These are phyloP conservation scores for Plenodomus lindquistii DNA, from an alignment of 2,329 filamentous ascomycete species.

Conservation along the genomic window DNA sequence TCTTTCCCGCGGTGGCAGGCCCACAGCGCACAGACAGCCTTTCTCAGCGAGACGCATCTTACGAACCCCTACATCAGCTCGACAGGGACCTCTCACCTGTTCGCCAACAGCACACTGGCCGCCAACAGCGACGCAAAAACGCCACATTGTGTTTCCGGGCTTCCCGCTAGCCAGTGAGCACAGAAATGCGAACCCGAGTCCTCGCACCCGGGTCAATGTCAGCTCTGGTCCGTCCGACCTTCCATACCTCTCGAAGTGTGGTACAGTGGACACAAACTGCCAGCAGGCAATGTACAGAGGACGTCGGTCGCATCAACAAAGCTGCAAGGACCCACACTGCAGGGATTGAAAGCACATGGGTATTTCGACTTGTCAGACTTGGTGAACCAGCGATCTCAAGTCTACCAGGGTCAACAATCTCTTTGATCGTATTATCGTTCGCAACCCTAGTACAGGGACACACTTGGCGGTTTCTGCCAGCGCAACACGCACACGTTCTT, in stretches of 20 bases:
- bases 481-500: neutral
- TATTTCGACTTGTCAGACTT: neutral
- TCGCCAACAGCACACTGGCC: constrained; percentile 1
- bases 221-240: constrained; percentile 10
- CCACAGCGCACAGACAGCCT: neutral
- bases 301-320: neutral
- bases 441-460: neutral
- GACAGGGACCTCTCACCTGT: constrained; percentile 3
- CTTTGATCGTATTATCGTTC: neutral
- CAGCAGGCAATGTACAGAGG: neutral
- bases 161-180: constrained; percentile 3
- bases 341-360: neutral
- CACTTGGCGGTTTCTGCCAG: neutral
- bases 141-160: constrained; percentile 3
- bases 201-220: constrained; percentile 19
- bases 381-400: neutral
- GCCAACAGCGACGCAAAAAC: constrained; percentile 6
- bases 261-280: constrained; percentile 6
- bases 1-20: neutral
- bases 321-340: neutral
- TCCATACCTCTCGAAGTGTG: constrained; percentile 4
- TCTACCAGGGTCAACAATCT: neutral
- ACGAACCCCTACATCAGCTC: constrained; percentile 2
- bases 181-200: constrained; percentile 17
- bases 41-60: neutral